A percentile compares a stretch with the other conserved stretches of the same genome.
Conservation (phyloP, 139 green algal genomes). For the Zygnema cylindricum region DNA sequence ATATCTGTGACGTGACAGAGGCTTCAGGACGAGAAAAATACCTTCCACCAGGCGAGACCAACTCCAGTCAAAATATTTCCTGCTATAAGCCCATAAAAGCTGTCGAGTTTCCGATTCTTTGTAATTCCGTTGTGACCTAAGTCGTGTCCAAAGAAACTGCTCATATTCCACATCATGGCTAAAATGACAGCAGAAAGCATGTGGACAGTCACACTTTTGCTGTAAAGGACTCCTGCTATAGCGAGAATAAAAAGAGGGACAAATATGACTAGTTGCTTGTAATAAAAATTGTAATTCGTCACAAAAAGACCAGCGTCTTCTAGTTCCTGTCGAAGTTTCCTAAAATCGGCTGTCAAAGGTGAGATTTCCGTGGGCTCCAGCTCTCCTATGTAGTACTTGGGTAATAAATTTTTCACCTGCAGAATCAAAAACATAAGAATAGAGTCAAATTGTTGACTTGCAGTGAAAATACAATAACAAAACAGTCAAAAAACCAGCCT, state of each 20-base stretch:
- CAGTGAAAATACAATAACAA: too few species aligned
- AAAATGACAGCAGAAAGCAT: conserved; percentile 48
- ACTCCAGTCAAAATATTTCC: conserved; percentile 65
- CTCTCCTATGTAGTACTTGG: conserved; percentile 34
- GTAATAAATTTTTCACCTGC: conserved; percentile 16
- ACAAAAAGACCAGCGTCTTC: conserved; percentile 22
- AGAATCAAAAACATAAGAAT: background rate
- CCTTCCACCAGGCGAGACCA: conserved; percentile 66
- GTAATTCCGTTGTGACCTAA: conserved; percentile 61
- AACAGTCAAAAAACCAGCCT: too few species aligned
- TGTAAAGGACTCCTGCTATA: conserved; percentile 29
- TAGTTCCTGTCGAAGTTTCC: conserved; percentile 26
- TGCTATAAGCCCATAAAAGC: conserved; percentile 46
- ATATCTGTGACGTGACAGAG: too few species aligned
- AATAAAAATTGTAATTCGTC: conserved; percentile 33
- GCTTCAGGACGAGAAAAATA: background rate
- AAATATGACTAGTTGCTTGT: background rate
- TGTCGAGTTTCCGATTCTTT: conserved; percentile 32
- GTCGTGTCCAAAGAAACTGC: conserved; percentile 65
- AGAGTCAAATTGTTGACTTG: too few species aligned
- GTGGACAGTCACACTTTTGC: conserved; percentile 18
- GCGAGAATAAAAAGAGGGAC: background rate
- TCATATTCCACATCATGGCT: conserved; percentile 63
- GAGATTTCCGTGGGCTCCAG: conserved; percentile 2
- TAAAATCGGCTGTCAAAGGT: conserved; percentile 24